A percentile compares a stretch with the other conserved stretches of the same genome.
Evolutionary conservation across 345 rosid species (phyloP).

Genomic region (Boechera stricta): DNA sequence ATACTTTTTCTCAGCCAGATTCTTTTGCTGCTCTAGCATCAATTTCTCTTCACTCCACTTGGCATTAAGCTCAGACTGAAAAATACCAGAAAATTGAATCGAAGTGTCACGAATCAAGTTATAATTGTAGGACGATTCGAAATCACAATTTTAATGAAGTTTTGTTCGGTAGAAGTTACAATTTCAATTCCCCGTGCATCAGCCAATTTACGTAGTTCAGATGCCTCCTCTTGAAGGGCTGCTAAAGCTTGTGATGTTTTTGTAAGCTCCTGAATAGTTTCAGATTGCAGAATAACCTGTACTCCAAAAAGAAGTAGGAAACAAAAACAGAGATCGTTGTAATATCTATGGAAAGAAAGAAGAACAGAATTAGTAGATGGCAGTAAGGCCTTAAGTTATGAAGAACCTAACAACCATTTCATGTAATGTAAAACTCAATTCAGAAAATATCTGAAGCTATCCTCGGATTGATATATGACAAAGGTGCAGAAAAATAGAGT

Average conservation of each 20-base stretch:
- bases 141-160: conserved; percentile 9
- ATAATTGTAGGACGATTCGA: neutral
- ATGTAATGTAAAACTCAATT: neutral
- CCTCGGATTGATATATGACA: neutral
- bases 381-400: conserved; percentile 3
- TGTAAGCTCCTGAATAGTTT: conserved; percentile 91
- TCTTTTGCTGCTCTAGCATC: conserved; percentile 63
- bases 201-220: conserved; percentile 68
- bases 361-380: conserved; percentile 9
- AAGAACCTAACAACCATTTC: conserved; percentile 12
- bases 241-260: conserved; percentile 84
- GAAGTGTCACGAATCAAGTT: conserved; percentile 14
- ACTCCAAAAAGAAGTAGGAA: conserved; percentile 30
- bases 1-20: conserved; percentile 73
- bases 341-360: conserved; percentile 11
- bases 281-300: conserved; percentile 94
- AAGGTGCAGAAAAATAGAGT: conserved; percentile 11
- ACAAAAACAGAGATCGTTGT: neutral
- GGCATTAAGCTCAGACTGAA: conserved; percentile 67
- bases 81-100: conserved; percentile 36
- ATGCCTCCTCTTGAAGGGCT: conserved; percentile 72
- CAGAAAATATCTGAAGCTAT: conserved; percentile 12
- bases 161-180: conserved; percentile 51
- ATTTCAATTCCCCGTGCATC: conserved; percentile 65
- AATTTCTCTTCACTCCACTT: conserved; percentile 76